A percentile compares a stretch with the other conserved stretches of the same genome.
phyloP scores from a whole-genome alignment of 371 early-diverging fungal genomes.

The Syncephalastrum monosporum region DNA sequence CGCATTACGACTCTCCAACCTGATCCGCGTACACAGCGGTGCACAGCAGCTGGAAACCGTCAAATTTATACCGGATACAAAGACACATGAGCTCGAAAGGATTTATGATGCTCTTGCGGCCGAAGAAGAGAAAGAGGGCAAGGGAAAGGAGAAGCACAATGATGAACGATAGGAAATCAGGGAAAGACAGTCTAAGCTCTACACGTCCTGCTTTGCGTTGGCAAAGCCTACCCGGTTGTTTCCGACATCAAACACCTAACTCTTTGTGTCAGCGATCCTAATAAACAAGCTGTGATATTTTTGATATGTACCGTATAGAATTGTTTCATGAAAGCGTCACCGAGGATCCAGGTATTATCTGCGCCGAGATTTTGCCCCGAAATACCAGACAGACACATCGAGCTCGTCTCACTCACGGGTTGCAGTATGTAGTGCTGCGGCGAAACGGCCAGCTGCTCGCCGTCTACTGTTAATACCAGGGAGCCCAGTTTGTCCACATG shows the following conservation, averaged over 20 bases:
- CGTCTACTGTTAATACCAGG: slow-evolving; percentile 50
- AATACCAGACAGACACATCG: slow-evolving; percentile 68
- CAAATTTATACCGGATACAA: slow-evolving; percentile 38
- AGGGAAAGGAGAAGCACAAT: not conserved
- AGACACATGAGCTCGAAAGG: slow-evolving; percentile 28
- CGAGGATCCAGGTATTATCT: slow-evolving; percentile 69
- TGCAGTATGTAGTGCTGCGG: slow-evolving; percentile 61
- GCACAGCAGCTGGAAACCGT: slow-evolving; percentile 25
- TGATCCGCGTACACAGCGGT: slow-evolving; percentile 31
- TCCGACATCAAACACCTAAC: slow-evolving; percentile 62
- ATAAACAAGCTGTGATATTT: not conserved
- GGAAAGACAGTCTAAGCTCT: not conserved
- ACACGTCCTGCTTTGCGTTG: slow-evolving; percentile 17
- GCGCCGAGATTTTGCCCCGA: slow-evolving; percentile 39
- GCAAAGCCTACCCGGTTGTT: slow-evolving; percentile 74
- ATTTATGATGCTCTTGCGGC: slow-evolving; percentile 25
- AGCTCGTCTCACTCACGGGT: slow-evolving; percentile 34
- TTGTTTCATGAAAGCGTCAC: slow-evolving; percentile 74
- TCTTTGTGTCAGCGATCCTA: not conserved
- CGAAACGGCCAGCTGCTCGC: slow-evolving; percentile 45
- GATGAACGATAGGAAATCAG: not conserved
- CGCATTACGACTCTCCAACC: slow-evolving; percentile 13
- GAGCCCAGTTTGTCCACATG: slow-evolving; percentile 39
- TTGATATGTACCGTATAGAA: slow-evolving; percentile 66
- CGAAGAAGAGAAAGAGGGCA: slow-evolving; percentile 14